Base-by-base conservation (phyloP, 2,329 filamentous ascomycete species). In the Incumbomyces lentus region DNA sequence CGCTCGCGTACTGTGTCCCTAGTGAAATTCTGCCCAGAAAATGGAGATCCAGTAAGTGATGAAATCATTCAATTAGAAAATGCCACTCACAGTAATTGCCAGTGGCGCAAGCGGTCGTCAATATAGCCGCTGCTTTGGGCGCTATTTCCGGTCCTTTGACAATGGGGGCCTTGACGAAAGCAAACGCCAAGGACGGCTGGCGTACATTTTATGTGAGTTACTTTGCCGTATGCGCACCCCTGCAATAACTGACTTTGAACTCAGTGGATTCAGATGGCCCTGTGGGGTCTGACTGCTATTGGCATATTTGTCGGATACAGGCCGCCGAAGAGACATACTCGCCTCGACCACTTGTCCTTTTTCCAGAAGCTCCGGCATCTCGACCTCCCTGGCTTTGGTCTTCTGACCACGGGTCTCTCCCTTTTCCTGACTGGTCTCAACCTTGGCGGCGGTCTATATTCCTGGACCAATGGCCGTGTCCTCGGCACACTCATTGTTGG, bases 41-140 rank as follows among this genome's bases (percentile, higher is more conserved):
- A 49, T 55, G 52, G 52, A 48, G 52, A 29, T 51, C 52, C n/a
- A 51, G 52, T 54, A 48, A 36, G 52, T 54, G 19, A 12, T 18
- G 26, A 16, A 31, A 14, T n/a, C 14, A 35, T 12, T 17, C 18
- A 14, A 13, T 22, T 6, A 17, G 45, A 44, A 16, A 43, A 14
- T 26, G 10, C 11, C n/a, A n/a, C n/a, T n/a, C n/a, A n/a, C n/a
- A n/a, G n/a, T n/a, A n/a, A n/a, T 39, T 8, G 14, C 31, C 45
- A 52, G 49, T 53, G 49, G 45, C 47, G 7, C 52, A 55, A 46
- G 52, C 48, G 6, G 44, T 22, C 22, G 47, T 51, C 46, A 55
- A 53, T 40, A 42, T 53, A 12, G 51, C 52, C 13, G 52, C 51
- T 8, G 7, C 32, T 14, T 8, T 53, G 5, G 52, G 51, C 26